These are phyloP conservation scores for Saccharomycopsis capsularis DNA, from an alignment of 805 yeast genomes.

Conservation along the genomic window DNA sequence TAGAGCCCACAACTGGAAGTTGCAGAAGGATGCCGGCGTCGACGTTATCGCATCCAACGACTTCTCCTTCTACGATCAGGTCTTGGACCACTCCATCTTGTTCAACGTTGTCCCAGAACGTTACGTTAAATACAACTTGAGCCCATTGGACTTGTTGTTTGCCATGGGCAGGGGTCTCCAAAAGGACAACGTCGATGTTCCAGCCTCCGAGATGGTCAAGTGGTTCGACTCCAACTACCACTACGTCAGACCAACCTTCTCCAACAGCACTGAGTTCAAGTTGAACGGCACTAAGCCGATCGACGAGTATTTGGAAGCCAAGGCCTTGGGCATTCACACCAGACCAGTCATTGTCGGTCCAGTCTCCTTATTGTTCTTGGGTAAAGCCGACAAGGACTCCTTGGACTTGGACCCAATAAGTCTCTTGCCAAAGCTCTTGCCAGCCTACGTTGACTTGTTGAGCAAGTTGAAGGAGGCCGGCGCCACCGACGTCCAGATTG, in stretches of 20 bases:
- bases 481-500: constrained; percentile 91
- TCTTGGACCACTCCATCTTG: constrained; percentile 82
- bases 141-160: constrained; percentile 85
- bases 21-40: constrained; percentile 95
- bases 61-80: constrained; percentile 97
- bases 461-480: constrained; percentile 88
- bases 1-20: constrained; percentile 95
- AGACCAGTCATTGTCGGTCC: constrained; percentile 98
- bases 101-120: constrained; percentile 97
- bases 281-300: constrained; percentile 95
- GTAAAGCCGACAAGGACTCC: constrained; percentile 98
- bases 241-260: constrained; percentile 98
- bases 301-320: constrained; percentile 96
- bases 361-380: constrained; percentile 86
- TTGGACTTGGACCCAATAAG: constrained; percentile 90
- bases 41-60: constrained; percentile 96
- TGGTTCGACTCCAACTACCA: constrained; percentile 99
- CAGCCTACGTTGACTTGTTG: constrained; percentile 87
- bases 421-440: constrained; percentile 80
- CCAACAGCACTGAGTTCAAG: constrained; percentile 91
- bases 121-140: constrained; percentile 85
- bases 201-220: constrained; percentile 99
- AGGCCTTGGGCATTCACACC: constrained; percentile 90
- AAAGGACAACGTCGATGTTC: constrained; percentile 96
- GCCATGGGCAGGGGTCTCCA: constrained; percentile 99